phyloP scores from a whole-genome alignment of 768 basidiomycete species.

The Daedalea quercina region DNA sequence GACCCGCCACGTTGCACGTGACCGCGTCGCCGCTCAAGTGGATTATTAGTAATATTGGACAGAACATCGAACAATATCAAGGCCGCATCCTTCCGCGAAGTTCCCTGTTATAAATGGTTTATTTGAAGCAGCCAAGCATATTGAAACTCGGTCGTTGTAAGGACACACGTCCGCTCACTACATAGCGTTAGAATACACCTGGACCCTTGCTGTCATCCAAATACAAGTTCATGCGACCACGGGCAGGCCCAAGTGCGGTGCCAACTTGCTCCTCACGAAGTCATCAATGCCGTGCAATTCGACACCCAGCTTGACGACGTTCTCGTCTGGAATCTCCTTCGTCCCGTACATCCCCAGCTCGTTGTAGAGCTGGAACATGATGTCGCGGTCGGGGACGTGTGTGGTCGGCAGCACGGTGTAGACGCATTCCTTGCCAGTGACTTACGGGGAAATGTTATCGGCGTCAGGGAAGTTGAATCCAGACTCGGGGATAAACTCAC shows the following conservation, averaged over 20 bases:
- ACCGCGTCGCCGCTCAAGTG: too few relatives aligned
- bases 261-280: constrained; percentile 11
- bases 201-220: too few relatives aligned
- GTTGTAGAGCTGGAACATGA: constrained; percentile 19
- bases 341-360: constrained; percentile 15
- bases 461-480: not conserved
- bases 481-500: constrained; percentile 5
- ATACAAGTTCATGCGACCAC: constrained; percentile 1
- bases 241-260: constrained; percentile 13
- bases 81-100: too few relatives aligned
- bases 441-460: constrained; percentile 1
- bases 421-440: constrained; percentile 12
- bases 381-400: constrained; percentile 15
- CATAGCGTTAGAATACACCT: too few relatives aligned
- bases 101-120: too few relatives aligned
- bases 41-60: too few relatives aligned
- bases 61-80: too few relatives aligned
- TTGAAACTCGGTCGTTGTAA: too few relatives aligned
- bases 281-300: constrained; percentile 13
- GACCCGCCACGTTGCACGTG: too few relatives aligned
- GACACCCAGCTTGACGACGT: constrained; percentile 11
- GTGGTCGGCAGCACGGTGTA: constrained; percentile 11
- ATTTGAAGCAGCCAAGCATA: too few relatives aligned
- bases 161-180: too few relatives aligned
- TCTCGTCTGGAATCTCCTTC: constrained; percentile 16